phyloP scores from a whole-genome alignment of 1,139 yeast genomes.

The Pichia norvegensis region DNA sequence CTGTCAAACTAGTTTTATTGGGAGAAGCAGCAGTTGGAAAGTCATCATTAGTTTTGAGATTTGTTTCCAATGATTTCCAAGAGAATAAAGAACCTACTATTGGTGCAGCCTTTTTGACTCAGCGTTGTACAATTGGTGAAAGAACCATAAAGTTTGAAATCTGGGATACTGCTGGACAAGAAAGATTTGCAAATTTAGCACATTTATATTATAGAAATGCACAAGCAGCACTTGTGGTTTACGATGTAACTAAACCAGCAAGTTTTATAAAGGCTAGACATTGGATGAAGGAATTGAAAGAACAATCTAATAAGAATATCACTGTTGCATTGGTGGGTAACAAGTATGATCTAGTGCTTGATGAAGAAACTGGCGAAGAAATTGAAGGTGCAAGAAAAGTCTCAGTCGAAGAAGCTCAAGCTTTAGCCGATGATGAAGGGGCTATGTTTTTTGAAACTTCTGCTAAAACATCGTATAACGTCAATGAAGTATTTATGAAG shows the following conservation, averaged over 20 bases:
- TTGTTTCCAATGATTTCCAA: slow-evolving; percentile 92
- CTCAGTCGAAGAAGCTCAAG: slow-evolving; percentile 78
- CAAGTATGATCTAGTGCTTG: slow-evolving; percentile 59
- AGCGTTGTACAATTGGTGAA: slow-evolving; percentile 85
- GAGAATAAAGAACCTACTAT: slow-evolving; percentile 96
- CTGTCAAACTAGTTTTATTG: slow-evolving; percentile 79
- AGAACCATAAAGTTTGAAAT: slow-evolving; percentile 91
- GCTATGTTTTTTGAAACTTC: slow-evolving; percentile 88
- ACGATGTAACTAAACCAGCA: slow-evolving; percentile 95
- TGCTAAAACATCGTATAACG: slow-evolving; percentile 89
- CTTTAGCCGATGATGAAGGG: slow-evolving; percentile 76
- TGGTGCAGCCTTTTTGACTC: slow-evolving; percentile 96
- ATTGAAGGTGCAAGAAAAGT: slow-evolving; percentile 59
- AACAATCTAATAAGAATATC: slow-evolving; percentile 87
- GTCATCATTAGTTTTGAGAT: slow-evolving; percentile 83
- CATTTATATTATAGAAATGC: slow-evolving; percentile 98
- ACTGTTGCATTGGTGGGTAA: slow-evolving; percentile 92
- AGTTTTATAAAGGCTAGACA: slow-evolving; percentile 96
- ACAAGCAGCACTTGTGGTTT: slow-evolving; percentile 95
- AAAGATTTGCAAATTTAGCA: slow-evolving; percentile 90
- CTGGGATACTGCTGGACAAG: slow-evolving; percentile 99
- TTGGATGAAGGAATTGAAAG: slow-evolving; percentile 96
- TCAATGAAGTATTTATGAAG: slow-evolving; percentile 84
- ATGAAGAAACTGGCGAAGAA: slow-evolving; percentile 32
- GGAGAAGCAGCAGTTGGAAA: slow-evolving; percentile 99